Base-by-base conservation (phyloP, 441 rosid species). In the Pelargonium australe region DNA sequence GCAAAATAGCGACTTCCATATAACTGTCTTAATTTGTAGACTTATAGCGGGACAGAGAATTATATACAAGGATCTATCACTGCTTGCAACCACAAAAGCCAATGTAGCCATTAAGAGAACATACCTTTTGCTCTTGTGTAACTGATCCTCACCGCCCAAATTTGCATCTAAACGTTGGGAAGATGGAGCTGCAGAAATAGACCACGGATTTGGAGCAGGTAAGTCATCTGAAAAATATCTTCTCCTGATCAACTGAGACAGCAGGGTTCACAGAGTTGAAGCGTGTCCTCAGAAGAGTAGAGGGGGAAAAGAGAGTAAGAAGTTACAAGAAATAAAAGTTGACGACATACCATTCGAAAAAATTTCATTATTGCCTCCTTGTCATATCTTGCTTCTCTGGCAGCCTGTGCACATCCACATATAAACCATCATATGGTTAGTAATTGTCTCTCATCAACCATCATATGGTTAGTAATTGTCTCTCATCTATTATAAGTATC, bases 321-420 rank as follows among this genome's bases (percentile, higher is more conserved):
- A 0, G 31, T 2, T 64, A 64, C 37, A 51, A 49, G 16, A 49
- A 49, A 65, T 49, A 65, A 49, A 69, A 31, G 19, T 44, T 49
- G 10, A 37, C 23, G 28, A 82, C 89, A 40, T 55, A 92, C 99
- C 88, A 70, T 81, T 4, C 84, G 95, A 67, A 95, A 90, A 80
- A 92, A 95, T 66, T 84, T 95, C 77, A 80, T 79, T 64, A 95
- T 65, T 68, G 92, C 97, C 83, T 95, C 99, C 81, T 95, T 90
- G 85, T 95, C 98, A 44, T 81, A 89, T 83, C 98, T 90, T 73
- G 95, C 91, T 80, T 89, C 98, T 82, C 86, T 95, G 43, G 96
- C 96, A 41, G 99, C 99, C 99, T 95, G 84, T 45, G 72, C 65
- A 68, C 9, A 16, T 19, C 60, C 60, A 53, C 2, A 13, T 12